Base-by-base conservation (phyloP, 2,329 filamentous ascomycete genomes). In the Aspergillus ochraceoroseus region DNA sequence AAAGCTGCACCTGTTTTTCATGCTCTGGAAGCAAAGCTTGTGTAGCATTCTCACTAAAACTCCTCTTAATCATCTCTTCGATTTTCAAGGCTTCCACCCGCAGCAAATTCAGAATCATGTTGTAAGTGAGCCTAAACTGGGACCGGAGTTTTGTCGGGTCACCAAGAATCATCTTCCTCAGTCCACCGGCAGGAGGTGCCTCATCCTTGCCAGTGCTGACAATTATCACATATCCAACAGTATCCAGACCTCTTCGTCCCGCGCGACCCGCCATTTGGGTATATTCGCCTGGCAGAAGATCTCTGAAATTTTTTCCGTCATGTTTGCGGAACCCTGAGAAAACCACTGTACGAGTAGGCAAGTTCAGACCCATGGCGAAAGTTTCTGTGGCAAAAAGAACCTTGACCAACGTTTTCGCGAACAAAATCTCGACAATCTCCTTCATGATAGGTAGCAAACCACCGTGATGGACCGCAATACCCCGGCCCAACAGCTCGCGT, bases 41-140 rank as follows among this genome's bases (percentile, higher is more conserved):
- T 0, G 90, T 96, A 15, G 90, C 90, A 65, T 98, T 92, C 64
- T 98, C 92, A 37, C 90, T 95, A 72, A 98, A 98, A 63, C 89
- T 95, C 51, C 92, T 84, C 75, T 98, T 98, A 72, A 98, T 98
- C 92, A 98, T 98, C 67, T 98, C 92, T 63, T 98, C 92, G 54
- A 98, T 96, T 70, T 95, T 96, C 51, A 98, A 70, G 2, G 92
- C 92, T 64, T 98, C 92, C 2, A 98, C 92, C 23, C 92, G 83
- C 33, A 98, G 73, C 20, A 98, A 73, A 58, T 96, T 98, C 19
- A 98, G 72, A 46, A 98, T 98, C 92, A 98, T 98, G 67, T 96
- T 98, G 72, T 98, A 98, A 0, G 94, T 98, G 32, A 98, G 73
- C 46, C 92, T 80, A 73, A 98, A 98, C 59, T 98, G 92, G 5